Evolutionary conservation across 768 basidiomycete species (phyloP).

Genomic region (Podaxis carcinomalis): DNA sequence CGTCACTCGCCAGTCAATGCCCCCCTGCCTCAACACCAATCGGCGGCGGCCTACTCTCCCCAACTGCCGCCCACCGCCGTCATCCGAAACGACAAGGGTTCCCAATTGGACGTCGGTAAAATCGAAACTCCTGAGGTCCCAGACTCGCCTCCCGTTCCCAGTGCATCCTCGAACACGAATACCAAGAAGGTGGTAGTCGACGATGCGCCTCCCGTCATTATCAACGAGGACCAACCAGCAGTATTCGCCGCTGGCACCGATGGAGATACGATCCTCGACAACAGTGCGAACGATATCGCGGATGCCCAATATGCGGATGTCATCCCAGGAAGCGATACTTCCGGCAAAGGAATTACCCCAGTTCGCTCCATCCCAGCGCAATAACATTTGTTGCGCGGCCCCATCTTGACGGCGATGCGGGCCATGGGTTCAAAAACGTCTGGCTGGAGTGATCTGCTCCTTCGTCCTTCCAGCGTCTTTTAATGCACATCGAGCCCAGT

Average conservation of each 20-base stretch:
- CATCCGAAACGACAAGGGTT: not conserved
- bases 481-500: not conserved
- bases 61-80: not conserved
- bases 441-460: not conserved
- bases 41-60: not conserved
- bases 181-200: too few relatives aligned
- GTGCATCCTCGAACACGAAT: not conserved
- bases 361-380: not conserved
- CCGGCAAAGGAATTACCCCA: not conserved
- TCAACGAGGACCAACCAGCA: too few relatives aligned
- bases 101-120: not conserved
- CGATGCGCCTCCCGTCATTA: not conserved
- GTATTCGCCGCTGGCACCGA: not conserved
- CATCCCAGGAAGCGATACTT: not conserved
- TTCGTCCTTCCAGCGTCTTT: not conserved
- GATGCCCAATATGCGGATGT: not conserved
- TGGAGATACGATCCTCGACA: not conserved
- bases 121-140: not conserved
- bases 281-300: not conserved
- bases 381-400: not conserved
- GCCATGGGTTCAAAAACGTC: not conserved
- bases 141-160: not conserved
- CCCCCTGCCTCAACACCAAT: not conserved
- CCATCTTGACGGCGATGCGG: not conserved
- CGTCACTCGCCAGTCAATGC: slow-evolving; percentile 10